Conservation (phyloP, 208 protist genomes). For the Trypanosoma brucei region DNA sequence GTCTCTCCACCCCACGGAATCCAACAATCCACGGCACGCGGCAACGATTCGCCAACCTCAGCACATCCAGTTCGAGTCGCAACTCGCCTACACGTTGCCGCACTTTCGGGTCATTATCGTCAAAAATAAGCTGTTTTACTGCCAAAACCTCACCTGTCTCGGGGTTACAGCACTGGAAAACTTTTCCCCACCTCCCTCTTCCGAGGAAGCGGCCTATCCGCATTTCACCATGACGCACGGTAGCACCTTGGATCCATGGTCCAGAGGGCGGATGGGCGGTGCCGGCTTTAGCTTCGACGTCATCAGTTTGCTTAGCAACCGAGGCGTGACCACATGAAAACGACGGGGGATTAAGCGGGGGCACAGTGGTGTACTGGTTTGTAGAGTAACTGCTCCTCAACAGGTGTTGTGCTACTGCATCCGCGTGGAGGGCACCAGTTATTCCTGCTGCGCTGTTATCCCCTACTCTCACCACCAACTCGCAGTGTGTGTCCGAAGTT, state of each 20-base stretch:
- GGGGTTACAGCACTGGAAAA: constrained; percentile 84
- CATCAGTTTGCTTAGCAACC: too few species aligned
- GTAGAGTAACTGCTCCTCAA: too few species aligned
- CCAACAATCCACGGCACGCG: constrained; percentile 81
- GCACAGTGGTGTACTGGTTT: too few species aligned
- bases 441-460: too few species aligned
- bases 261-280: constrained; percentile 32
- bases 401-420: too few species aligned
- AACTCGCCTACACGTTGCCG: constrained; percentile 61
- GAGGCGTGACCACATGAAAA: too few species aligned
- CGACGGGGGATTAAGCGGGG: too few species aligned
- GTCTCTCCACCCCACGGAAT: constrained; percentile 80
- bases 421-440: too few species aligned
- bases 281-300: too few species aligned
- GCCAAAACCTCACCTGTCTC: constrained; percentile 75
- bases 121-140: constrained; percentile 79
- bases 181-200: constrained; percentile 82
- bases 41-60: constrained; percentile 54
- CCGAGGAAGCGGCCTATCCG: constrained; percentile 80
- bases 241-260: constrained; percentile 44
- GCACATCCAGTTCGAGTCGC: constrained; percentile 80
- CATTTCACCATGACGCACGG: constrained; percentile 56
- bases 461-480: too few species aligned
- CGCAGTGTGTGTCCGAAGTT: too few species aligned
- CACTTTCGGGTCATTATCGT: constrained; percentile 83